phyloP scores from a whole-genome alignment of 2,329 filamentous ascomycete species.

The Fusarium sp. region DNA sequence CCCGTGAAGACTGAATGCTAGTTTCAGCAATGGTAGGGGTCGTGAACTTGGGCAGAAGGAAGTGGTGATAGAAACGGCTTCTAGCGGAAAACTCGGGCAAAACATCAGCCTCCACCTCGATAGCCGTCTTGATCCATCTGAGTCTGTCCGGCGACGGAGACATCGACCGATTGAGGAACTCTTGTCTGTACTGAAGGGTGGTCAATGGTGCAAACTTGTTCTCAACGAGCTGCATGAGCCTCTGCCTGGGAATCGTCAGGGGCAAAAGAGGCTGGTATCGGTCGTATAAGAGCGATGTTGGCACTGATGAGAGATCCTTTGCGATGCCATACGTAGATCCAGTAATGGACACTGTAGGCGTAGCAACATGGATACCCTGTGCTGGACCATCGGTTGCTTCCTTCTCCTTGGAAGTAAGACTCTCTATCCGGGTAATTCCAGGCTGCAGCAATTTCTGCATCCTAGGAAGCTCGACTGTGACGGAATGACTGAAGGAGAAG shows the following conservation, averaged over 20 bases:
- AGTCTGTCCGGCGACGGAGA: slow-evolving; percentile 24
- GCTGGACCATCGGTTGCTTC: slow-evolving; percentile 12
- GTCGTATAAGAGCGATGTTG: slow-evolving; percentile 51
- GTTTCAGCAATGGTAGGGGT: slow-evolving; percentile 54
- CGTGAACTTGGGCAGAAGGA: slow-evolving; percentile 46
- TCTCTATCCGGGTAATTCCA: slow-evolving; percentile 43
- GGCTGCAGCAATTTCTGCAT: slow-evolving; percentile 48
- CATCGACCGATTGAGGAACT: slow-evolving; percentile 48
- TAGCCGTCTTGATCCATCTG: slow-evolving; percentile 42
- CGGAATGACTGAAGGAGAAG: slow-evolving; percentile 55
- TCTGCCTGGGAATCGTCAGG: slow-evolving; percentile 52
- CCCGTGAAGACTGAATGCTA: slow-evolving; percentile 46
- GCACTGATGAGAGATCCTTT: slow-evolving; percentile 46
- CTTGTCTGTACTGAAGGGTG: slow-evolving; percentile 55
- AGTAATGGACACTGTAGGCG: slow-evolving; percentile 54
- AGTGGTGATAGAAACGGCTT: slow-evolving; percentile 51
- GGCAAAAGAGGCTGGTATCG: slow-evolving; percentile 56
- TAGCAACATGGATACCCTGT: slow-evolving; percentile 36
- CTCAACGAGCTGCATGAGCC: slow-evolving; percentile 53
- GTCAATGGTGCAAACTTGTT: slow-evolving; percentile 55
- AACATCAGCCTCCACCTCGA: slow-evolving; percentile 49
- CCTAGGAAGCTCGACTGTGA: slow-evolving; percentile 51
- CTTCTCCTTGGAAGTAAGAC: slow-evolving; percentile 27
- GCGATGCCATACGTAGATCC: slow-evolving; percentile 56
- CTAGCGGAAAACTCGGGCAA: slow-evolving; percentile 55